Conservation (phyloP, 495 filamentous ascomycete genomes). For the Choiromyces venosus region DNA sequence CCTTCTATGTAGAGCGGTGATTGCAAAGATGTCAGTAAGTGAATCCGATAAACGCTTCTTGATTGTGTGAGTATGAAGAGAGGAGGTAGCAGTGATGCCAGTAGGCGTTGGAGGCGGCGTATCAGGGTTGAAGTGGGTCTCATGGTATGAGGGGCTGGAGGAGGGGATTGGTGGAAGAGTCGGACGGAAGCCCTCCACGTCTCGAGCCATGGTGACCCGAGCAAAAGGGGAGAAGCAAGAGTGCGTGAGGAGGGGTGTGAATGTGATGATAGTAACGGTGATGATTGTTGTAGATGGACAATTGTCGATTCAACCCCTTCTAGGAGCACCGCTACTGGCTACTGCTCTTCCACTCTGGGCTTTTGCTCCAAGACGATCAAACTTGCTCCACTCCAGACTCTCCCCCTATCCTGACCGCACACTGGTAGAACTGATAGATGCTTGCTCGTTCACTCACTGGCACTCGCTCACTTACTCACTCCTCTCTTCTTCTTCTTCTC, state of each 20-base stretch:
- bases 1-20: constrained; percentile 38
- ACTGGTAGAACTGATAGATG: not conserved
- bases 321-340: constrained; percentile 20
- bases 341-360: not conserved
- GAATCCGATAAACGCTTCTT: constrained; percentile 42
- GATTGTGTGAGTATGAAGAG: constrained; percentile 34
- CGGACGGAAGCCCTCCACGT: constrained; percentile 31
- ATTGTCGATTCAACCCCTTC: constrained; percentile 13
- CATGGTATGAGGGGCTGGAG: constrained; percentile 21
- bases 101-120: constrained; percentile 36
- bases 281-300: constrained; percentile 6
- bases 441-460: not conserved
- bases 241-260: not conserved
- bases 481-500: constrained; percentile 30
- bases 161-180: constrained; percentile 34
- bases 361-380: not conserved
- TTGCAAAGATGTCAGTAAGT: constrained; percentile 40
- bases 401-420: not conserved
- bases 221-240: not conserved
- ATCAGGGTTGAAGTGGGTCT: constrained; percentile 31
- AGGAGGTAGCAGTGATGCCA: constrained; percentile 30
- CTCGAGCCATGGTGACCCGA: constrained; percentile 32
- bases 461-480: not conserved
- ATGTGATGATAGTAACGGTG: constrained; percentile 1
- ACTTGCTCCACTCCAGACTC: not conserved